These are phyloP conservation scores for Magnolia changhungtana DNA, from an alignment of 164 flowering plant genomes.

Conservation along the genomic window DNA sequence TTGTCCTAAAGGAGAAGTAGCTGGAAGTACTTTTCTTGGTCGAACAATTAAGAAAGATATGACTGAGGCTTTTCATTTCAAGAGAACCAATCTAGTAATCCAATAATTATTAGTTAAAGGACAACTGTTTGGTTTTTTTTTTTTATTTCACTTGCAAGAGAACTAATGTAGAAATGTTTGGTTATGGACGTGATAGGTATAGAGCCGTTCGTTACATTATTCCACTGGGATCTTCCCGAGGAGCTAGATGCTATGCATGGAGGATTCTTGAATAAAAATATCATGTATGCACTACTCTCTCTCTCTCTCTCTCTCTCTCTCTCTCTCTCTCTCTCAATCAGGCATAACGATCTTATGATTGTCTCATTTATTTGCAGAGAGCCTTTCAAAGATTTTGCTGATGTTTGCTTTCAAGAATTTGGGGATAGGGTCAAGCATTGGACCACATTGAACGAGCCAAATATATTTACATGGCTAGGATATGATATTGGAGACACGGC, in stretches of 20 bases:
- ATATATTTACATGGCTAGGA: slow-evolving; percentile 8
- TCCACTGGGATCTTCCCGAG: background rate
- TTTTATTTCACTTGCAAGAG: no score
- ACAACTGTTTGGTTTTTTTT: no score
- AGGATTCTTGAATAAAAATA: background rate
- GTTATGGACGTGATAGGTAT: background rate
- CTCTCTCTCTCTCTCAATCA: no score
- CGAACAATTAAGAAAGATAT: no score
- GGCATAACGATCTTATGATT: no score
- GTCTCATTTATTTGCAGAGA: slow-evolving; percentile 15
- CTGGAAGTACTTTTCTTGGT: no score
- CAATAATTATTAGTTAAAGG: no score
- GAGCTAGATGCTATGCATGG: background rate
- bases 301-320: background rate
- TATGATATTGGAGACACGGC: slow-evolving; percentile 29
- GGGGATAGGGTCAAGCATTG: slow-evolving; percentile 54
- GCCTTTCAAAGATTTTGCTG: slow-evolving; percentile 40
- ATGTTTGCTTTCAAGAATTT: slow-evolving; percentile 43
- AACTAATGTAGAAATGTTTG: background rate
- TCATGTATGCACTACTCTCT: background rate
- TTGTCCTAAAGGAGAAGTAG: no score
- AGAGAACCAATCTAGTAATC: no score
- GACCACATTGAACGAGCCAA: slow-evolving; percentile 56
- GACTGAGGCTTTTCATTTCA: no score
- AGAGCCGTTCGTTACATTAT: background rate